A percentile compares a stretch with the other conserved stretches of the same genome.
phyloP scores from a whole-genome alignment of 257 asterid genomes.

The Coffea eugenioides region DNA sequence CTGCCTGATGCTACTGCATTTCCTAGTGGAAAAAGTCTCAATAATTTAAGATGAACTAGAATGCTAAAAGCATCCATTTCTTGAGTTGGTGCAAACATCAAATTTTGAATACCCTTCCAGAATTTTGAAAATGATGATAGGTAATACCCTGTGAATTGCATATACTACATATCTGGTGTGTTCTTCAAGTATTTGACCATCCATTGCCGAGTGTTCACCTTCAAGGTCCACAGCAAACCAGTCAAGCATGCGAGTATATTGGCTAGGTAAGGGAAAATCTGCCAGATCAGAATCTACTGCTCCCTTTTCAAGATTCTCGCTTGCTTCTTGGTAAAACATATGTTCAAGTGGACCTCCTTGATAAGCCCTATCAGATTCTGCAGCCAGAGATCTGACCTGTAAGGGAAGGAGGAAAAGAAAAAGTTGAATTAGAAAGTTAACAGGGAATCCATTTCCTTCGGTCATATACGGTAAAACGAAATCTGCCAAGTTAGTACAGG shows the following conservation, averaged over 20 bases:
- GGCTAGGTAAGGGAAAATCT: constrained; percentile 62
- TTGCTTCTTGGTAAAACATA: constrained; percentile 51
- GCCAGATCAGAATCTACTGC: constrained; percentile 37
- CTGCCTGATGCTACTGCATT: not conserved
- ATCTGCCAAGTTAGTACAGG: not conserved
- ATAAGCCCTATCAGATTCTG: constrained; percentile 90
- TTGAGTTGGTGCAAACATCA: not conserved
- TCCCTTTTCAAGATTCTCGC: constrained; percentile 29
- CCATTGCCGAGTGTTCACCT: constrained; percentile 99
- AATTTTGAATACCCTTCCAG: constrained; percentile 18
- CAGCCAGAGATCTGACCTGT: constrained; percentile 92
- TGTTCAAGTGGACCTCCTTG: constrained; percentile 85
- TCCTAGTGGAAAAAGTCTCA: not conserved
- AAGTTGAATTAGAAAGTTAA: not conserved
- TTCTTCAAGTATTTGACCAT: constrained; percentile 95
- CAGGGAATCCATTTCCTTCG: not conserved
- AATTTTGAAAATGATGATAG: constrained; percentile 33
- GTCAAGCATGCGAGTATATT: constrained; percentile 76
- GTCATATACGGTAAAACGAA: not conserved
- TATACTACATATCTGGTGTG: constrained; percentile 92
- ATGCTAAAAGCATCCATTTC: not conserved
- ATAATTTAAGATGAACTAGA: too few species aligned
- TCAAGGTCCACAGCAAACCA: constrained; percentile 99
- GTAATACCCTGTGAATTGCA: constrained; percentile 94
- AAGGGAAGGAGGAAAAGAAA: constrained; percentile 18